Evolutionary conservation across 768 basidiomycete species (phyloP), one percentile per base, ranked within the genome.

Genomic region (Multifurca ochricompacta): DNA sequence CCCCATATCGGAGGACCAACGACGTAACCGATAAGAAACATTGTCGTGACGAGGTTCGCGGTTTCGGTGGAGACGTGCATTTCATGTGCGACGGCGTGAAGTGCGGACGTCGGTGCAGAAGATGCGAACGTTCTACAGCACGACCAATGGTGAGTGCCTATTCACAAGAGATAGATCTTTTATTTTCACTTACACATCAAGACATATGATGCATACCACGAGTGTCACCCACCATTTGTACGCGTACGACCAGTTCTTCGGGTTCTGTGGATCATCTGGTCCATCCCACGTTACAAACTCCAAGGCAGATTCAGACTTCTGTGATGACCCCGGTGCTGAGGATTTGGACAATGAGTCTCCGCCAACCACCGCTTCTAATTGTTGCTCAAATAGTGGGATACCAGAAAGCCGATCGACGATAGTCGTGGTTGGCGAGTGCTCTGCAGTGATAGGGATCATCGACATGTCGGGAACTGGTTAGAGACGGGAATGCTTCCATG

Each of bases 121-220:
- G 63, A 64, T 4, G 65, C 63, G 35, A 66, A 66, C 1, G 66
- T 58, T n/a, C 48, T 51, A 41, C 9, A 27, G 14, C 4, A 6
- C 32, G 7, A 11, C 28, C 7, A 43, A 1, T 13, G 28, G 16
- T 34, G 7, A 14, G 10, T n/a, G 43, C 14, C 19, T 6, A 23
- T 4, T 13, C 16, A 18, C 16, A 14, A 13, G 40, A 11, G 37
- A 27, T 1, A 19, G 16, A 19, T 6, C 47, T 16, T 35, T n/a
- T n/a, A n/a, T n/a, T n/a, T n/a, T n/a, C n/a, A 16, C 59, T 19
- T 43, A 60, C 59, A 56, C 59, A 19, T 51, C 56, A 39, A 60
- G 14, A 1, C 50, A 42, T 11, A 56, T 6, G 40, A 56, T 16
- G 3, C 37, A 36, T 13, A 27, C 18, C 3, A 51, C 10, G 9